Base-by-base conservation (phyloP, 2,329 filamentous ascomycete genomes). In the Massarina eburnea region DNA sequence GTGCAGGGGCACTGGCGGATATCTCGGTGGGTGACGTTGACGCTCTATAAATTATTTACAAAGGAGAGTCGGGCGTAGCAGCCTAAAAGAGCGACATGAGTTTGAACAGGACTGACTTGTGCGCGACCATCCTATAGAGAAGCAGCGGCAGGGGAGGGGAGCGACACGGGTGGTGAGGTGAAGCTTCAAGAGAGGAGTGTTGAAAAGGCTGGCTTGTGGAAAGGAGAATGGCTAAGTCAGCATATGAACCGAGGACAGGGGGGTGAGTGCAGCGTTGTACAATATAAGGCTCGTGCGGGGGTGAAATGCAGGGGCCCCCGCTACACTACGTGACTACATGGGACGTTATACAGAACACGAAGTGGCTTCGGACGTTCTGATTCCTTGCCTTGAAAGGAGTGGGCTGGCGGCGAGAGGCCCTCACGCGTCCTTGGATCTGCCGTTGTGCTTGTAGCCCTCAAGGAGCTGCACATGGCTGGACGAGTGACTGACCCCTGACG, bases 81-180 rank as follows among this genome's bases (percentile, higher is more conserved):
- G 57, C 55, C 62, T 67, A 69, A 68, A 67, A 55, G 67, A 70
- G 64, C 56, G 67, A 69, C 67, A 70, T 70, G 48, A 57, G 54
- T 59, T 59, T 51, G 53, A 51, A 55, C 22, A 54, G 59, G 51
- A 59, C 58, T 58, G 61, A 48, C 54, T 48, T 55, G 54, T 50
- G 55, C 59, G 58, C 64, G 50, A 62, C 53, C 66, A 68, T 69
- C 58, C 59, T 62, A 59, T 45, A 51, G 27, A 30, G 12, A 50
- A 59, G 60, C 59, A 63, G 58, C 52, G 53, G 50, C 48, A 51
- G 55, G 52, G 41, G 54, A 55, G 50, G 55, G 42, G 48, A 50
- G 45, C 44, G 26, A 46, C 35, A 45, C 48, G 43, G 52, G 39
- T 17, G 35, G 29, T 17, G 38, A 46, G 43, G 43, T 38, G 22